These are phyloP conservation scores for Mucuna pruriens DNA, from an alignment of 306 rosid species.

Conservation along the genomic window DNA sequence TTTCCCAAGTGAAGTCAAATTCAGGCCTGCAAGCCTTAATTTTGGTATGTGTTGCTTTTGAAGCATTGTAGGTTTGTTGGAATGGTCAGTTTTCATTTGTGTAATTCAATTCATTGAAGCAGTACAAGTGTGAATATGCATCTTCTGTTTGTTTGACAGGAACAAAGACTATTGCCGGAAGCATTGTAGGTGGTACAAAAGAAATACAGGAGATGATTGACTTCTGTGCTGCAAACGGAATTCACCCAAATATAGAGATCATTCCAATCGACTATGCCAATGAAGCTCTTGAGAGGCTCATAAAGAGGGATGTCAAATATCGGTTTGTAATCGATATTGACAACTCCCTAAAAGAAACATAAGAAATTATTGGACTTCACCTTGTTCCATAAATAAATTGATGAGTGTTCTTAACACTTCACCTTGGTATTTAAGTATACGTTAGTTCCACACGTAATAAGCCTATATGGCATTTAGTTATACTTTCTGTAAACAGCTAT, in stretches of 20 bases:
- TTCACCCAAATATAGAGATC: constrained; percentile 78
- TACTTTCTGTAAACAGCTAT: too few relatives aligned
- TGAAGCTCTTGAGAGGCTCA: constrained; percentile 86
- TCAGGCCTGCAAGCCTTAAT: constrained; percentile 70
- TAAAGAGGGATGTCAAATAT: constrained; percentile 73
- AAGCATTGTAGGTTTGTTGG: not conserved
- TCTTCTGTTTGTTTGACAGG: constrained; percentile 55
- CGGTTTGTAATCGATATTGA: constrained; percentile 87
- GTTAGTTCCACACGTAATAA: too few relatives aligned
- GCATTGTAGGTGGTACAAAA: constrained; percentile 67
- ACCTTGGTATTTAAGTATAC: too few relatives aligned
- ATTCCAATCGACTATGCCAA: constrained; percentile 80
- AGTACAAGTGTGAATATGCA: not conserved
- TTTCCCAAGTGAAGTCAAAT: constrained; percentile 76
- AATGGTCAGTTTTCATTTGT: not conserved
- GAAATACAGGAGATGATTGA: constrained; percentile 77
- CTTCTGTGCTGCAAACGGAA: constrained; percentile 69
- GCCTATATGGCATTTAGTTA: too few relatives aligned
- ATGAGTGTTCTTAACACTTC: not conserved
- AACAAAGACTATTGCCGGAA: constrained; percentile 66
- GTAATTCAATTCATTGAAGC: not conserved
- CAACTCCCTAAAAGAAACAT: constrained; percentile 57
- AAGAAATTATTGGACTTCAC: constrained; percentile 1
- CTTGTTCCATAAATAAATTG: not conserved
- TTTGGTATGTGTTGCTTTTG: constrained; percentile 54